Evolutionary conservation across 169 alveolate species (phyloP), one percentile per base, ranked within the genome.

Genomic region (Plasmodium fragile): DNA sequence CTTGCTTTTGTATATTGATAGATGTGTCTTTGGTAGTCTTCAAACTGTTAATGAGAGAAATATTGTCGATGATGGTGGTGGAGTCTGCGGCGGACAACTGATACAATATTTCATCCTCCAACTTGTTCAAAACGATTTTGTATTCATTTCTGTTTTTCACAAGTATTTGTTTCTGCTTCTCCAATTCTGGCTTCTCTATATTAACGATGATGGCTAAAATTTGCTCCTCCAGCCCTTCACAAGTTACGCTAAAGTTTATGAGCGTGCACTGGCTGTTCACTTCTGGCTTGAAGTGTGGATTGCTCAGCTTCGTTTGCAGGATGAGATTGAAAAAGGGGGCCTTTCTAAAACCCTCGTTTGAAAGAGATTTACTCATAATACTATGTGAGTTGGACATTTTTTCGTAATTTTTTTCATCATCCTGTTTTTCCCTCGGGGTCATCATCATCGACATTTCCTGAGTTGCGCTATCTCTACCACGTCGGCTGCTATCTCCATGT

Each of bases 201-300:
- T 98, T 98, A 81, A 98, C 99, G 65, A 99, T 99, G 95, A 96
- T 97, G 22, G 99, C 99, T 71, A 98, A 92, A 59, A 99, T 97
- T 95, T 98, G 98, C 78, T 99, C 99, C 97, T 99, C 99, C 82
- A 99, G 95, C 72, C 99, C 99, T 80, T 97, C 97, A 92, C 98
- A 99, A 11, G 99, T 99, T 84, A 98, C 99, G 92, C 98, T 98
- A 96, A 99, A 99, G 97, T 99, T 98, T 73, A 99, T 98, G 80
- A 99, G 94, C 13, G 99, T 98, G 91, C 99, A 98, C 95, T 98
- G 98, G 36, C 99, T 99, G 16, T 99, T 99, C 30, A 98, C 98
- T 96, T 99, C 99, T 4, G 99, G 99, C 93, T 98, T 98, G 97
- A 98, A 99, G 94, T 99, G 99, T 53, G 99, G 99, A 73, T 99